These are phyloP conservation scores for Populus hybrid DNA, from an alignment of 441 rosid species.

Conservation along the genomic window DNA sequence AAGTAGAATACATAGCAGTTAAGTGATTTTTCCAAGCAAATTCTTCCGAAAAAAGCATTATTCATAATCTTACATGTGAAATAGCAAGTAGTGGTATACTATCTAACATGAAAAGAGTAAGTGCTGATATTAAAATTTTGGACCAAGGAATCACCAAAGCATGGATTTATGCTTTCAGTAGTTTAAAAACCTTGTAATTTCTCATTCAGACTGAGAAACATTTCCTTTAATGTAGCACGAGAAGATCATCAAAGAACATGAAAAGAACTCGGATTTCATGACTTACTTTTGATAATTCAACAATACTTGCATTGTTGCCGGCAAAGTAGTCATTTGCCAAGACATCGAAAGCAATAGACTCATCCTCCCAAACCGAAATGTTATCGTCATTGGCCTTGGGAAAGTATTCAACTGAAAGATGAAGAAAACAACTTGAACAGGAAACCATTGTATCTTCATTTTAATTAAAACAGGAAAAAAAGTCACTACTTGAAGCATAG, in stretches of 20 bases:
- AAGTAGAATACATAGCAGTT: conserved; percentile 2
- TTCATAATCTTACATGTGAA: conserved; percentile 9
- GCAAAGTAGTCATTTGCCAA: conserved; percentile 74
- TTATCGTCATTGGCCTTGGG: conserved; percentile 74
- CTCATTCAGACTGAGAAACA: no score
- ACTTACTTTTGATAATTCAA: conserved; percentile 62
- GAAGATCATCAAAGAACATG: not conserved
- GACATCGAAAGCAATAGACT: conserved; percentile 66
- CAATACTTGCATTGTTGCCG: conserved; percentile 50
- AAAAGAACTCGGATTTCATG: not conserved
- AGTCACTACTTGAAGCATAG: not conserved
- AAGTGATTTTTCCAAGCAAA: conserved; percentile 9
- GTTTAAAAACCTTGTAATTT: no score
- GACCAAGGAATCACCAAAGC: no score
- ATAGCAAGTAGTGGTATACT: not conserved
- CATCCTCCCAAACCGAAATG: conserved; percentile 74
- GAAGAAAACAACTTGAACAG: conserved; percentile 9
- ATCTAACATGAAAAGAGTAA: not conserved
- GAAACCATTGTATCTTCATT: not conserved
- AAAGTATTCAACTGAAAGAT: conserved; percentile 65
- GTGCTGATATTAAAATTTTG: no score
- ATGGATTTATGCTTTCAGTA: not conserved
- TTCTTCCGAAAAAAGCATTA: not conserved
- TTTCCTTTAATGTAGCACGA: no score
- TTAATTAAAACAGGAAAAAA: not conserved